A percentile compares a stretch with the other conserved stretches of the same genome.
Evolutionary conservation across 305 asterid species (phyloP).

Genomic region (Solanum hybrid): DNA sequence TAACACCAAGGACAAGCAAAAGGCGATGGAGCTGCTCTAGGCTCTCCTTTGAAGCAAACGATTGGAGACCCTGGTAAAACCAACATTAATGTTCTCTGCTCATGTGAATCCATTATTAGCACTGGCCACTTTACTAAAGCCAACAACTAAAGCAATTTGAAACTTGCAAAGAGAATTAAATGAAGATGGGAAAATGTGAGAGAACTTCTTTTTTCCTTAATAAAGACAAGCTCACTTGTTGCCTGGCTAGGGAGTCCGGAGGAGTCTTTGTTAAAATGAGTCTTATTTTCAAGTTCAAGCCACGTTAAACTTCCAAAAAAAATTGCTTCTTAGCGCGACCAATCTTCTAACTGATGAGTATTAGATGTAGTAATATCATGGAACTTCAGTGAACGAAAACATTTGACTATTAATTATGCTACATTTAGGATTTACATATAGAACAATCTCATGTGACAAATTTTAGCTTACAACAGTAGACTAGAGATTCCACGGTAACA

Average conservation of each 20-base stretch:
- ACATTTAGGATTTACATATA: not conserved
- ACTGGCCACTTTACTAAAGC: not conserved
- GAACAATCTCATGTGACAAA: not conserved
- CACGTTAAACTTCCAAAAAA: not conserved
- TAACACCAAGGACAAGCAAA: constrained; percentile 69
- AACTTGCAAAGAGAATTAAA: not conserved
- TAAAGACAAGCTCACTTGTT: not conserved
- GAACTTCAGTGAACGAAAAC: not conserved
- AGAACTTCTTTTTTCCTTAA: not conserved
- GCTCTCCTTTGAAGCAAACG: constrained; percentile 85
- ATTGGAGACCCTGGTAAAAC: constrained; percentile 48
- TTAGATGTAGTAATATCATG: not conserved
- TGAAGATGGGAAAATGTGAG: not conserved
- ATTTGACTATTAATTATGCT: not conserved
- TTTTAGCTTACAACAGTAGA: not conserved
- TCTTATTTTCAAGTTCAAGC: not conserved
- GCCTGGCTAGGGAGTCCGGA: not conserved
- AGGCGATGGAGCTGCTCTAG: constrained; percentile 93
- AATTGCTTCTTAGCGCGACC: not conserved
- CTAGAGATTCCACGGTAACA: not conserved
- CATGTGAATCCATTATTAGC: not conserved
- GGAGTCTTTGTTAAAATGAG: not conserved
- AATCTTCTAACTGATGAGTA: not conserved
- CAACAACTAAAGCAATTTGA: not conserved
- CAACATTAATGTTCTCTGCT: not conserved